Base-by-base conservation (phyloP, 495 filamentous ascomycete genomes). In the Penicillium maclennaniae region DNA sequence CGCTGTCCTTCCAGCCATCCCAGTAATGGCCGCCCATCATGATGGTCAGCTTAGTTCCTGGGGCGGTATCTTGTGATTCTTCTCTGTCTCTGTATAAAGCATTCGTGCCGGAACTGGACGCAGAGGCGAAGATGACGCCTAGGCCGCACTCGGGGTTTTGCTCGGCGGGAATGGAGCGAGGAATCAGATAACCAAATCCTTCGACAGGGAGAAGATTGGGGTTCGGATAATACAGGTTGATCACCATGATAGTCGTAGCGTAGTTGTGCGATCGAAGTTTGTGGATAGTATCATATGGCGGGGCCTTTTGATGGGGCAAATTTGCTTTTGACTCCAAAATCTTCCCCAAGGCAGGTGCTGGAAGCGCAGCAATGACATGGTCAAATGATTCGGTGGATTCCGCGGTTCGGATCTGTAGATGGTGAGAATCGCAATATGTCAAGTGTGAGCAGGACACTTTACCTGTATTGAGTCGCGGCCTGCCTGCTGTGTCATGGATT, bases 21-120 rank as follows among this genome's bases (percentile, higher is more conserved):
- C 92, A 97, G 74, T 86, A 91, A 71, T 97, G 92, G 6, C 93
- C 93, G 45, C 93, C 93, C 20, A 97, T 69, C 88, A 99, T 95
- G 46, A 97, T 87, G 14, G 92, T 97, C 27, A 99, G 66, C 64
- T 95, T 96, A 15, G 90, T 96, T 27, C 89, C 90, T 0, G 68
- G 65, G 9, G 68, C 74, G 21, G 73, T 68, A 42, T 84, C 81
- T 60, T 82, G 79, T 14, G 70, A 76, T 44, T 69, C 53, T 7
- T 28, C 28, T 26, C 16, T n/a, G 5, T 39, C 47, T 4, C 34
- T 42, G 14, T 41, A 14, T 3, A 52, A 19, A 10, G 49, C 34
- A 17, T 43, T 27, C 3, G 28, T 16, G 31, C 62, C 56, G 1
- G 34, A 23, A 15, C 74, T 76, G 43, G 87, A 78, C 43, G 90